Evolutionary conservation across 2,329 filamentous ascomycete species (phyloP).

Genomic region (Aspergillus carbonarius): DNA sequence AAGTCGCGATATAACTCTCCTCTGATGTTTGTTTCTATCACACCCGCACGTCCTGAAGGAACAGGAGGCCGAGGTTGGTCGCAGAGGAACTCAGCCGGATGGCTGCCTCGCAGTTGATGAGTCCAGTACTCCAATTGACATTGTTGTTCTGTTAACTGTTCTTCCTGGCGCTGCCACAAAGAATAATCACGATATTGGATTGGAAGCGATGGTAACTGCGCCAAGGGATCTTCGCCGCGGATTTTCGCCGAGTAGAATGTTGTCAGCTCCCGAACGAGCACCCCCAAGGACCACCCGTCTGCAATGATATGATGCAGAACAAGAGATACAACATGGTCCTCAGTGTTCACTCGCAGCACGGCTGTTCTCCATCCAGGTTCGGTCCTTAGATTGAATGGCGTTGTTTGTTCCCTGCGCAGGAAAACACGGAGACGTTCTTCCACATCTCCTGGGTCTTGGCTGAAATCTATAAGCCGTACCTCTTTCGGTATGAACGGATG

Average conservation of each 20-base stretch:
- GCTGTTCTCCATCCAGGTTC: neutral
- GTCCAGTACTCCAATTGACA: conserved; percentile 9
- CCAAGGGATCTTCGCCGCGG: neutral
- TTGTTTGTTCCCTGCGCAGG: conserved; percentile 2
- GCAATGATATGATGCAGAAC: conserved; percentile 9
- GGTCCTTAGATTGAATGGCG: neutral
- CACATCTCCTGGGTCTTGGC: neutral
- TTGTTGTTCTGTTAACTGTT: neutral
- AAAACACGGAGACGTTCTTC: neutral
- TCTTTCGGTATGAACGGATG: neutral
- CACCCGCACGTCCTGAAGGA: neutral
- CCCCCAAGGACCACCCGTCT: conserved; percentile 7
- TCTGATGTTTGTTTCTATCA: neutral
- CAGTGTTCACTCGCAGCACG: neutral
- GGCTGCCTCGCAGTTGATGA: neutral
- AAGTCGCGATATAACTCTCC: neutral
- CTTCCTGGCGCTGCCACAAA: conserved; percentile 5
- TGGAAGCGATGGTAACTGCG: neutral
- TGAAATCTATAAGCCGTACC: neutral
- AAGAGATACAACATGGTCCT: neutral
- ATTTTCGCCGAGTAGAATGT: neutral
- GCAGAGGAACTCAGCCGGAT: conserved; percentile 5
- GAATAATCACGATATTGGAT: conserved; percentile 9
- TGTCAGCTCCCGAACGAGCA: neutral
- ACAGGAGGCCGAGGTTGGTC: neutral